Conservation (phyloP, 1,139 yeast genomes). For the Yamadazyma taylorii region DNA sequence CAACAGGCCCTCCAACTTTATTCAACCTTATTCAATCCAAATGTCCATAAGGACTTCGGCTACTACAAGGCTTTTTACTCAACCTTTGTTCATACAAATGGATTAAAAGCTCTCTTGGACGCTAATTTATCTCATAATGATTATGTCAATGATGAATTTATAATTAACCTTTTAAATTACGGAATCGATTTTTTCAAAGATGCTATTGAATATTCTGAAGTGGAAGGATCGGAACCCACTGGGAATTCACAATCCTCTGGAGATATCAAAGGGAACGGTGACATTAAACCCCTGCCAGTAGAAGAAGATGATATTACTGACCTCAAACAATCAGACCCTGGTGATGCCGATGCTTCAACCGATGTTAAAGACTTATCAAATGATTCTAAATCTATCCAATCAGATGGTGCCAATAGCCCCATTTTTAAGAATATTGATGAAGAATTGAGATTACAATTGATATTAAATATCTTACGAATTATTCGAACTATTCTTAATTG, state of each 20-base stretch:
- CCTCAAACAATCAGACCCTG: conserved; percentile 5
- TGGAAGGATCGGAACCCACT: neutral
- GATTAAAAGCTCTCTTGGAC: conserved; percentile 24
- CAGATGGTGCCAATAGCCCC: neutral
- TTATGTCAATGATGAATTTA: conserved; percentile 2
- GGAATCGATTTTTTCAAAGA: conserved; percentile 23
- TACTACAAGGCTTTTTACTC: conserved; percentile 27
- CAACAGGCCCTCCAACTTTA: conserved; percentile 18
- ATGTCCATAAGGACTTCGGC: conserved; percentile 20
- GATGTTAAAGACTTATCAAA: neutral
- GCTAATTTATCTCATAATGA: conserved; percentile 21
- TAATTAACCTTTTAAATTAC: conserved; percentile 20
- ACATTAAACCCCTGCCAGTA: conserved; percentile 10
- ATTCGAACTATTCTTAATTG: conserved; percentile 19
- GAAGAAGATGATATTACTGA: conserved; percentile 36
- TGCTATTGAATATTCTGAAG: conserved; percentile 15
- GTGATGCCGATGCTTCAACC: neutral
- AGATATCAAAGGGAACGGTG: neutral
- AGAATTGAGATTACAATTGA: conserved; percentile 26
- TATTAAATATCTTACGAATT: conserved; percentile 26
- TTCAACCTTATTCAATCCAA: conserved; percentile 25
- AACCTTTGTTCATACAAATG: conserved; percentile 26
- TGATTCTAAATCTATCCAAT: neutral
- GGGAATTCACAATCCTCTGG: neutral
- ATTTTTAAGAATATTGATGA: conserved; percentile 27